Evolutionary conservation across 2,329 filamentous ascomycete species (phyloP).

Genomic region (Grosmannia huntii): DNA sequence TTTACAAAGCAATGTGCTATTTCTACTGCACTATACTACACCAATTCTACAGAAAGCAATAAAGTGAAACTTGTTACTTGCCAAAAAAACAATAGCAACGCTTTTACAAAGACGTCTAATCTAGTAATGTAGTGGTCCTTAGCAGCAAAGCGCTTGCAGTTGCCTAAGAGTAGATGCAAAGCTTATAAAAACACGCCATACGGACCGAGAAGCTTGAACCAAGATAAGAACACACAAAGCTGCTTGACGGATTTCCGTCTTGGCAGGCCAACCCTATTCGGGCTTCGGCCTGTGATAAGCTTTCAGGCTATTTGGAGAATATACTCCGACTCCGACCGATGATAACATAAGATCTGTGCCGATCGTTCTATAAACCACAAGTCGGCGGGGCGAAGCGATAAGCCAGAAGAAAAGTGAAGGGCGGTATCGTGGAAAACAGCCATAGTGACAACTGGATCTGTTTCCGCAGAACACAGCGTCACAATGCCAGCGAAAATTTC

Average conservation of each 20-base stretch:
- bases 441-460: not conserved
- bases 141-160: not conserved
- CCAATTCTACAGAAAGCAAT: no score
- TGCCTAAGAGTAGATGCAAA: not conserved
- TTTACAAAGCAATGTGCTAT: not conserved
- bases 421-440: not conserved
- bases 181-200: not conserved
- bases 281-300: not conserved
- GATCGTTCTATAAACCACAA: not conserved
- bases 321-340: not conserved
- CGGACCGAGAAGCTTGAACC: not conserved
- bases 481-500: not conserved
- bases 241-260: not conserved
- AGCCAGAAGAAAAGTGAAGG: not conserved
- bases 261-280: not conserved
- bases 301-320: not conserved
- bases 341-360: not conserved
- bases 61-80: no score
- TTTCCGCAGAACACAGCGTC: not conserved
- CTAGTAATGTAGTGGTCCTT: not conserved
- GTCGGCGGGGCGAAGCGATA: not conserved
- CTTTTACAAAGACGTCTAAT: not conserved
- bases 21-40: not conserved
- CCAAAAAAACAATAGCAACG: not conserved
- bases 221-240: not conserved